Evolutionary conservation across 2,329 filamentous ascomycete species (phyloP), one percentile per base, ranked within the genome.

Genomic region (Xylariaceae sp.): DNA sequence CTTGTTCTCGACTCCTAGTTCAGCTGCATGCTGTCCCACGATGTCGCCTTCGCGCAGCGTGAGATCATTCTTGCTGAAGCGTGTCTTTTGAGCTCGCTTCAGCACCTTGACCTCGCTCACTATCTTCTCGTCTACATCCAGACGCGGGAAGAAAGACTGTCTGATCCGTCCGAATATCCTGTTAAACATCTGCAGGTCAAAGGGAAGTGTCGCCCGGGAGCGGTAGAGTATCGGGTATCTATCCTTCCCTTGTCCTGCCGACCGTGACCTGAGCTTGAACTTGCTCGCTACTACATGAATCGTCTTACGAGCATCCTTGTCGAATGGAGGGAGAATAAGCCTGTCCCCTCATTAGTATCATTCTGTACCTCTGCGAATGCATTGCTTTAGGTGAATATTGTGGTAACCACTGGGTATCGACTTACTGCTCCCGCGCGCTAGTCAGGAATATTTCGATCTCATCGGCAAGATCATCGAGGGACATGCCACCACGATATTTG

Each of bases 241-340:
- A 37, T 79, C 76, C 17, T 78, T 74, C 7, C 84, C 89, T 37
- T 76, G 76, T 2, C 91, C 91, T 16, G 79, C 76, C 0, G 90
- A 96, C 57, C 90, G 88, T 3, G 90, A 95, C 49, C 85, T 91
- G 45, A 97, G 68, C 13, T 81, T 82, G 59, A 96, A 79, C 29
- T 76, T 75, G 54, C 78, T 78, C 11, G 88, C 89, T 30, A 95
- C 64, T 44, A 88, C 79, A 61, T 98, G 93, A 15, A 97, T 74
- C 4, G 81, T 68, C 60, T 88, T 90, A 37, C 93, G 83, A 30
- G 83, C 77, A 34, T 76, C 66, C 47, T 89, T 87, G 42, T 87
- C 81, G 82, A 97, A 94, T 0, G 91, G 88, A 3, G 91, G 88
- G 18, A 97, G 71, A 4, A 80, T 69, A 4, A 93, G 71, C 34